Conservation (phyloP, 2,329 filamentous ascomycete species). For the Lasiodiplodia citricola region DNA sequence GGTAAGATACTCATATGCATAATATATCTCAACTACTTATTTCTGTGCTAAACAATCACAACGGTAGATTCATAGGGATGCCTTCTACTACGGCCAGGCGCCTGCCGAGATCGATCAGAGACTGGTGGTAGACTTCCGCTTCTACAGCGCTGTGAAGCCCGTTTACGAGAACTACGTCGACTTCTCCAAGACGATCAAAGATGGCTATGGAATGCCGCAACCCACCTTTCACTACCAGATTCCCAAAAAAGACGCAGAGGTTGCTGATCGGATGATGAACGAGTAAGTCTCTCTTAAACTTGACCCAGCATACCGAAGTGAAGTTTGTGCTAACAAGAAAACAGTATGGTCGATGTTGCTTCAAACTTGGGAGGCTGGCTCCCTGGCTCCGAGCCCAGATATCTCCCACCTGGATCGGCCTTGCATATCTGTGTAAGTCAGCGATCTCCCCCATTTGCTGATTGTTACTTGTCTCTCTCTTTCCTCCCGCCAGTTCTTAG, state of each 20-base stretch:
- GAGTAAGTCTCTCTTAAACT: background rate
- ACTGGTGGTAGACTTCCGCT: conserved; percentile 33
- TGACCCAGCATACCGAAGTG: too few species aligned
- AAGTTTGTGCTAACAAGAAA: background rate
- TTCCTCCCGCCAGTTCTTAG: background rate
- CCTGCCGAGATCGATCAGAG: conserved; percentile 30
- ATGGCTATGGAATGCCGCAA: conserved; percentile 36
- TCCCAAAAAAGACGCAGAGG: background rate
- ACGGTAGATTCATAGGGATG: background rate
- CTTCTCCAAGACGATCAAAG: conserved; percentile 30
- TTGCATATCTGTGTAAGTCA: background rate
- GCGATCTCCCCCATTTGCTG: background rate
- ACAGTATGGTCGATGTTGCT: background rate
- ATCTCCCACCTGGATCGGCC: background rate
- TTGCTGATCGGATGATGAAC: background rate
- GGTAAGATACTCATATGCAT: background rate
- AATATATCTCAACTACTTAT: background rate
- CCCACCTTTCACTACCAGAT: conserved; percentile 6
- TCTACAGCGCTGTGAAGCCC: conserved; percentile 30
- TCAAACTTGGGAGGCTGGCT: background rate
- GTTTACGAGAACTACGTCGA: conserved; percentile 27
- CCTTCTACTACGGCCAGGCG: background rate
- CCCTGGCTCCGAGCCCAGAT: background rate
- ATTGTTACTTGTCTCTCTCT: background rate
- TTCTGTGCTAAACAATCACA: background rate